Evolutionary conservation across 2,329 filamentous ascomycete genomes (phyloP), one percentile per base, ranked within the genome.

Genomic region (Fonsecaea multimorphosa): DNA sequence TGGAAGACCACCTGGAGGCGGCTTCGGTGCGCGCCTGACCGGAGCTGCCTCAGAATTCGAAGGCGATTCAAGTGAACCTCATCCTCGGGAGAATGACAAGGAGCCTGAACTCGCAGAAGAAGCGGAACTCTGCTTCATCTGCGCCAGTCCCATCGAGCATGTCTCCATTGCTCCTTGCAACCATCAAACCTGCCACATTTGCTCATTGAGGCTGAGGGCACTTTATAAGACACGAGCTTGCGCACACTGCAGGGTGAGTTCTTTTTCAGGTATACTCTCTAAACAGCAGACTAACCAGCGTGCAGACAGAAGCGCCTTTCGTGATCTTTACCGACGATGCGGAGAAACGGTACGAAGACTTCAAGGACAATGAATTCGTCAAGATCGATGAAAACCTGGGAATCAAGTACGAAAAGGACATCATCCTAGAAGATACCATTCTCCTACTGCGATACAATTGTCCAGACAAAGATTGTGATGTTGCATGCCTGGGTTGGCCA

Each of bases 161-260:
- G 89, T 92, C 73, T 91, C 93, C 9, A 88, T 99, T 70, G 89
- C 93, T 34, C 94, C 95, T 22, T 99, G 95, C 80, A 98, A 97
- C 78, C 95, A 99, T 80, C 87, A 91, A 64, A 97, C 94, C 56
- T 99, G 95, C 76, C 95, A 99, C 80, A 97, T 98, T 70, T 99
- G 95, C 78, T 90, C 93, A 9, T 81, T 99, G 72, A 87, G 95
- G 66, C 87, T 98, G 86, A 87, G 95, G 72, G 95, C 94, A 0
- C 82, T 99, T 52, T 99, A 98, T 80, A 98, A 97, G 82, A 96
- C 89, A 66, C 96, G 96, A 78, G 91, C 93, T 70, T 99, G 95
- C 79, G 91, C 93, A n/a, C 93, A 98, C 78, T 99, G 95, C 77
- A 85, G 95, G 75, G 91, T 93, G 84, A 72, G 89, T 82, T 31